A percentile compares a stretch with the other conserved stretches of the same genome.
Evolutionary conservation across 495 filamentous ascomycete genomes (phyloP).

Genomic region (Penicillium soppii): DNA sequence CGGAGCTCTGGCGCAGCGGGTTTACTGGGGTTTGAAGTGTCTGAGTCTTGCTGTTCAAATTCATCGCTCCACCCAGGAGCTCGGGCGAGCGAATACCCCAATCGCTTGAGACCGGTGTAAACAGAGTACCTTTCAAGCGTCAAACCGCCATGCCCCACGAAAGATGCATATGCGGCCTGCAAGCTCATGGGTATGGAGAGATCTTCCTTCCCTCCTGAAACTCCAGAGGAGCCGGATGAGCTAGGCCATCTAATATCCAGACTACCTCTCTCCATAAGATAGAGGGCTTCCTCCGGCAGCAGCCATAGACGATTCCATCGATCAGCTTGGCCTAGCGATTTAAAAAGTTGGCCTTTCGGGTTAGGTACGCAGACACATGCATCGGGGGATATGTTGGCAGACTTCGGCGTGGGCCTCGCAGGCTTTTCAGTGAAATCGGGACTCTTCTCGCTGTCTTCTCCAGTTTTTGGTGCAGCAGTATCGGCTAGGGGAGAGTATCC

Average conservation of each 20-base stretch:
- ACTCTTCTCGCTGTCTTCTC: slow-evolving; percentile 16
- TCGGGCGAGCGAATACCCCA: slow-evolving; percentile 76
- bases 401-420: slow-evolving; percentile 20
- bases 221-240: slow-evolving; percentile 13
- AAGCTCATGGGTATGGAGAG: slow-evolving; percentile 78
- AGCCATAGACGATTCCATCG: slow-evolving; percentile 68
- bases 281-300: slow-evolving; percentile 89
- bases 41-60: slow-evolving; percentile 11
- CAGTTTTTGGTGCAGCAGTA: slow-evolving; percentile 6
- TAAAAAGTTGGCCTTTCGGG: slow-evolving; percentile 53
- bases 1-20: slow-evolving; percentile 12
- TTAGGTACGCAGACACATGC: slow-evolving; percentile 44
- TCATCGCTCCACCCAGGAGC: slow-evolving; percentile 57
- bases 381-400: slow-evolving; percentile 29
- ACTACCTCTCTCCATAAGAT: slow-evolving; percentile 80
- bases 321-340: slow-evolving; percentile 57
- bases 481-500: slow-evolving; percentile 30
- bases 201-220: slow-evolving; percentile 35
- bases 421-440: slow-evolving; percentile 1
- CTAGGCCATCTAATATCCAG: slow-evolving; percentile 81
- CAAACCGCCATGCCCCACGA: slow-evolving; percentile 63
- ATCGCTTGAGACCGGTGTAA: slow-evolving; percentile 77
- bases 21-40: neutral
- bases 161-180: slow-evolving; percentile 82
- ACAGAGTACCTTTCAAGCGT: slow-evolving; percentile 85